A percentile compares a stretch with the other conserved stretches of the same genome.
phyloP scores from a whole-genome alignment of 306 rosid genomes.

The Trifolium dubium region DNA sequence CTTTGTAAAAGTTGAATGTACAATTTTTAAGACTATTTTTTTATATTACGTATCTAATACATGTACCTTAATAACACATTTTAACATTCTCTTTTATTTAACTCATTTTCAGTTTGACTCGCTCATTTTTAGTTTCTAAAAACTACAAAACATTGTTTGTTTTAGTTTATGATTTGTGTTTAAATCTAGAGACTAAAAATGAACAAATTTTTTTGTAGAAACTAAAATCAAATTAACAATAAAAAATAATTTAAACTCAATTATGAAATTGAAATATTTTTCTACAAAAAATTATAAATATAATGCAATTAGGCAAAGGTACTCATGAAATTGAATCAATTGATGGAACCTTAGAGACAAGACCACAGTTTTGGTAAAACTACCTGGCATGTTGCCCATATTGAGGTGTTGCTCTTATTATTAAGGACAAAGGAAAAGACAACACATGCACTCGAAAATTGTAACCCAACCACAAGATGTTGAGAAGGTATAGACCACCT shows the following conservation, averaged over 20 bases:
- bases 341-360: constrained; percentile 33
- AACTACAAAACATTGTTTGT: background rate
- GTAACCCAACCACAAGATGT: constrained; percentile 49
- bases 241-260: background rate
- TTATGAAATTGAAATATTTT: background rate
- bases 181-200: background rate
- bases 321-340: constrained; percentile 20
- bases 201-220: background rate
- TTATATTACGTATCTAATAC: too few relatives aligned
- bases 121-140: background rate
- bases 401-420: constrained; percentile 26
- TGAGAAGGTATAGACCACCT: constrained; percentile 9
- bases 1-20: too few relatives aligned
- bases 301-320: background rate
- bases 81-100: too few relatives aligned
- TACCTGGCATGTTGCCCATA: constrained; percentile 41
- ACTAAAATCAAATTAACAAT: background rate
- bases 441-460: constrained; percentile 44
- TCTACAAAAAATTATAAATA: background rate
- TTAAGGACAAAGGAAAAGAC: constrained; percentile 51
- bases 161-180: background rate
- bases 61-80: too few relatives aligned
- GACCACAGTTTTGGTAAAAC: constrained; percentile 49
- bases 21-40: too few relatives aligned
- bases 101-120: background rate